Conservation (phyloP, 164 flowering plant species). For the Buxus sempervirens region DNA sequence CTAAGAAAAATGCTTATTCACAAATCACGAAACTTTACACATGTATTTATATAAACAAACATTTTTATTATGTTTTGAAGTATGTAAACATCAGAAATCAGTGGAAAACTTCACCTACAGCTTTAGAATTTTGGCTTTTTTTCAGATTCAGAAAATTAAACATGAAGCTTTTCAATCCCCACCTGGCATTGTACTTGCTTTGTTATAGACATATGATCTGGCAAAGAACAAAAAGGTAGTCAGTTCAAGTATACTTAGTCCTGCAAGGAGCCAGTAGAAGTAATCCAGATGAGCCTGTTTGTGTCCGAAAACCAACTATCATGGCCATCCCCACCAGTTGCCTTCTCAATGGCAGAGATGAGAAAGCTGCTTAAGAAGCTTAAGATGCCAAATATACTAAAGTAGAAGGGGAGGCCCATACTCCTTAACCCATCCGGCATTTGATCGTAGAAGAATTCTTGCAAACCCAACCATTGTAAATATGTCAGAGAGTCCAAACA, state of each 20-base stretch:
- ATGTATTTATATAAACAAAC: no score
- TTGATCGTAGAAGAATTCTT: constrained; percentile 27
- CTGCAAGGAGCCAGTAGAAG: constrained; percentile 27
- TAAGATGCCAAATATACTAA: constrained; percentile 25
- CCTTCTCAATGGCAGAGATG: constrained; percentile 16
- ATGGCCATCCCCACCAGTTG: constrained; percentile 7
- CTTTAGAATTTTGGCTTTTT: no score
- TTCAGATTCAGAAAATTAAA: no score
- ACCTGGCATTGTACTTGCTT: neutral
- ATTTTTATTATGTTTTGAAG: no score
- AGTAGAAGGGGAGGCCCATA: constrained; percentile 20
- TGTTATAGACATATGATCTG: constrained; percentile 17
- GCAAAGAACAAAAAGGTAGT: constrained; percentile 12
- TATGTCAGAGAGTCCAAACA: constrained; percentile 19
- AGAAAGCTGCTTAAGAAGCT: constrained; percentile 25
- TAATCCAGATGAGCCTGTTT: constrained; percentile 24
- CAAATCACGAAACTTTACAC: no score
- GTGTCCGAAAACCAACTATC: constrained; percentile 22
- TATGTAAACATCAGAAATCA: no score
- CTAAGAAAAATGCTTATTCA: no score
- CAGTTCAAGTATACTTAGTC: constrained; percentile 12
- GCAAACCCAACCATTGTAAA: constrained; percentile 27
- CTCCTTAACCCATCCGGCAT: constrained; percentile 20
- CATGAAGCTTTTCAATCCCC: no score
- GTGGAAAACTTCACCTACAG: no score